Conservation (phyloP, 176 grass and related monocot species). For the Triticum aestivum region IWGSC_CS_RefSeq_v2.1 NC_057809.1:30352537-30353036, state of each 20-base stretch:
- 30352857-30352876: background rate
- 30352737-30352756: too few species aligned
- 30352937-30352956: too few species aligned
- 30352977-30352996: background rate
- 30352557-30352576: too few species aligned
- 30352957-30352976: background rate
- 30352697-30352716: background rate
- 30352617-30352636: too few species aligned
- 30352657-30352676: background rate
- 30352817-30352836: background rate
- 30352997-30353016: too few species aligned
- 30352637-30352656: too few species aligned
- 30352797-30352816: background rate
- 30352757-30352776: too few species aligned
- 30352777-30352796: background rate
- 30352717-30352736: background rate
- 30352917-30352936: too few species aligned
- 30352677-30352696: background rate
- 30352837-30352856: background rate
- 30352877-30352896: background rate
- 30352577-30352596: too few species aligned
- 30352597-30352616: too few species aligned
- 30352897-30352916: background rate
- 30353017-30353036: background rate
- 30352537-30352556: too few species aligned